Evolutionary conservation across 1,139 yeast genomes (phyloP), one percentile per base, ranked within the genome.

Genomic region (Debaryomycetaceae sp.): DNA sequence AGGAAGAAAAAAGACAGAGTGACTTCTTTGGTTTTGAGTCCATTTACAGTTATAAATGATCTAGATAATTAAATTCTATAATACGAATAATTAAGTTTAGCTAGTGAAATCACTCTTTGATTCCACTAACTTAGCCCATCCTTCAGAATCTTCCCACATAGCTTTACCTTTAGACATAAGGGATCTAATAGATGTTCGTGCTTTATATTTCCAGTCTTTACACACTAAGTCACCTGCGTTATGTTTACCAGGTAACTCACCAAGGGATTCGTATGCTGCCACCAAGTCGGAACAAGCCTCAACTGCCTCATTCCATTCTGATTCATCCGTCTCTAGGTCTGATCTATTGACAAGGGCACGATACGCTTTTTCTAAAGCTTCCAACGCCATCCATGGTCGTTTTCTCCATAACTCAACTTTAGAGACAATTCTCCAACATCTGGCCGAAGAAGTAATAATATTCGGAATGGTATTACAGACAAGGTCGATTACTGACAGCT

Each of bases 161-260:
- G 73, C 69, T 52, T 78, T 84, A 13, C 96, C 96, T 55, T 83
- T 85, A 18, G 94, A 83, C 78, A 86, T 75, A 48, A 89, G 67
- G 1, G 88, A 76, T 51, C 95, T 74, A 13, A 89, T 73, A 0
- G 87, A 70, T 8, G 86, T 76, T 47, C 81, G 75, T 2, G 95
- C 83, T 58, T 89, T 89, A 63, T 84, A 87, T 54, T 79, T 84
- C 98, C 98, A 91, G 56, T 89, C 96, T 52, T 82, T 79, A 59
- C 96, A 89, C 5, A 92, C 96, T 13, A 85, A 55, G 52, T 86
- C 89, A 1, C 83, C 96, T 3, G 88, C 89, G 19, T 85, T 87
- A 50, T 83, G 79, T 51, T 86, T 85, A 3, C 98, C 98, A 15
- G 89, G 91, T 51, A 79, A 63, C 41, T 86, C 95, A 9, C 98